Conservation (phyloP, 176 grass and related monocot species). For the Carex scoparia region DNA sequence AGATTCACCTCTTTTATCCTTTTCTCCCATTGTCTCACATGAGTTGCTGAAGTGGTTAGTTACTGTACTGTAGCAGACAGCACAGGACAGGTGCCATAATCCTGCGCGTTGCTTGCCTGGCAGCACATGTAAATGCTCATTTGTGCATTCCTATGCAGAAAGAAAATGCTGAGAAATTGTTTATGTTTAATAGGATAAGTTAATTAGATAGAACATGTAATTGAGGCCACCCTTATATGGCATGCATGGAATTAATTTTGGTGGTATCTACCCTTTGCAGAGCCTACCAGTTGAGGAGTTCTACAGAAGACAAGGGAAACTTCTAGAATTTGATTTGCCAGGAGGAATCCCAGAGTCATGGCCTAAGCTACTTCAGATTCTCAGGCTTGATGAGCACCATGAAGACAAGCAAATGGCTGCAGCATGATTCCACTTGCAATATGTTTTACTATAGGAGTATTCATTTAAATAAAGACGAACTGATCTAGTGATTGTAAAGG, state of each 20-base stretch:
- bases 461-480: slow-evolving; percentile 48
- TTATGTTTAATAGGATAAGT: not conserved
- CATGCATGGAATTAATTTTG: not conserved
- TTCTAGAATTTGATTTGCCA: slow-evolving; percentile 84
- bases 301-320: slow-evolving; percentile 58
- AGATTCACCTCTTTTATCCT: not conserved
- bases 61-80: not conserved
- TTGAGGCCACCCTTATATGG: not conserved
- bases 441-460: slow-evolving; percentile 15
- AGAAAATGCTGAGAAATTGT: not conserved
- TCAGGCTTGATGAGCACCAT: slow-evolving; percentile 69
- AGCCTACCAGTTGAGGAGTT: slow-evolving; percentile 83
- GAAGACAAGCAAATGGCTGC: slow-evolving; percentile 56
- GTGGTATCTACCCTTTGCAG: slow-evolving; percentile 32
- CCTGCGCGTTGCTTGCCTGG: not conserved
- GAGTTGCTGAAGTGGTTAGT: not conserved
- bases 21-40: not conserved
- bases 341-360: slow-evolving; percentile 88
- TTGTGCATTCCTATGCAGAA: not conserved
- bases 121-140: not conserved
- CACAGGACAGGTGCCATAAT: not conserved
- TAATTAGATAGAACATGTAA: not conserved
- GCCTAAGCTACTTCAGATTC: slow-evolving; percentile 70
- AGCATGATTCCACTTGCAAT: slow-evolving; percentile 33
- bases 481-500: slow-evolving; percentile 24